A percentile compares a stretch with the other conserved stretches of the same genome.
phyloP scores from a whole-genome alignment of 2,329 filamentous ascomycete genomes.

The Lachnellula arida region DNA sequence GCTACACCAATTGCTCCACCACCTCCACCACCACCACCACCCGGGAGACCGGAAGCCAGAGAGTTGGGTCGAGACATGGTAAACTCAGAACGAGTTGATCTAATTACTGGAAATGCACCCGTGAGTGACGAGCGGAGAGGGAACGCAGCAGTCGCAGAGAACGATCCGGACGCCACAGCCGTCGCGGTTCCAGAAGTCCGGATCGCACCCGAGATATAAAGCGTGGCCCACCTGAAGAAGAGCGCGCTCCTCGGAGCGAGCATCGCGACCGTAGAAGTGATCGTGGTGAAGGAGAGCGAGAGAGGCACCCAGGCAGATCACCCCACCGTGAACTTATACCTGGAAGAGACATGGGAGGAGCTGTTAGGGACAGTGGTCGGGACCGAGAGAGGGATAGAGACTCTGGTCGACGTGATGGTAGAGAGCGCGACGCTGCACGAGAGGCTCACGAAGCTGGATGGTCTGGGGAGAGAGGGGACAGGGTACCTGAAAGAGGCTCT shows the following conservation, averaged over 20 bases:
- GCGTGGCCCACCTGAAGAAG: slow-evolving; percentile 25
- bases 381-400: slow-evolving; percentile 17
- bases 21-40: slow-evolving; percentile 46
- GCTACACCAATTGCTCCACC: slow-evolving; percentile 50
- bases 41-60: slow-evolving; percentile 17
- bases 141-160: slow-evolving; percentile 28
- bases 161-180: slow-evolving; percentile 30
- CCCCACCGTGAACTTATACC: slow-evolving; percentile 10
- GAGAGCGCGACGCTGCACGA: slow-evolving; percentile 18
- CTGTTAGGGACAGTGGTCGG: slow-evolving; percentile 4
- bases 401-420: slow-evolving; percentile 19
- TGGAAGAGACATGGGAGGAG: slow-evolving; percentile 3
- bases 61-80: slow-evolving; percentile 23
- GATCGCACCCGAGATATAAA: slow-evolving; percentile 28
- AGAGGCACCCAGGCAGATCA: slow-evolving; percentile 17
- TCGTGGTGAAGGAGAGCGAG: slow-evolving; percentile 20
- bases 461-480: slow-evolving; percentile 20
- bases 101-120: slow-evolving; percentile 22
- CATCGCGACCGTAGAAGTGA: slow-evolving; percentile 25
- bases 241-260: slow-evolving; percentile 22
- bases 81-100: slow-evolving; percentile 27
- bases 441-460: slow-evolving; percentile 22
- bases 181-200: slow-evolving; percentile 27
- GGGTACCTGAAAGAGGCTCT: slow-evolving; percentile 15
- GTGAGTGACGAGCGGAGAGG: slow-evolving; percentile 22